Conservation (phyloP, 2,329 filamentous ascomycete species). For the Plectosphaerella plurivora region DNA sequence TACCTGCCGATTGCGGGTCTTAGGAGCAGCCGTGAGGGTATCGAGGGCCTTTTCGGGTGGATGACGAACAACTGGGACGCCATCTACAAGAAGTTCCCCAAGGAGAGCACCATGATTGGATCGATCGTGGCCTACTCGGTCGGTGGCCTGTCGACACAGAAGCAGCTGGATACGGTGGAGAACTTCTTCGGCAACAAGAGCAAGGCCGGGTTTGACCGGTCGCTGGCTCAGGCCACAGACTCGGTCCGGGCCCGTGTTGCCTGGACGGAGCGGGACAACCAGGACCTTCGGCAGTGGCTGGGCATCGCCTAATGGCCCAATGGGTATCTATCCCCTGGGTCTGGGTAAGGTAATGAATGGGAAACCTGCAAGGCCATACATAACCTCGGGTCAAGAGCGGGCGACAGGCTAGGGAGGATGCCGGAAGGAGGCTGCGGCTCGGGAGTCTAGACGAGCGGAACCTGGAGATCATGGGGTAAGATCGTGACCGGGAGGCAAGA, state of each 20-base stretch:
- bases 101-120: conserved; percentile 81
- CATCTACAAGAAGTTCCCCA: conserved; percentile 74
- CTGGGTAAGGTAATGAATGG: neutral
- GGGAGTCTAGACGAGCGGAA: neutral
- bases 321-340: neutral
- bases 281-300: conserved; percentile 63
- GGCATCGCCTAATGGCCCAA: conserved; percentile 2
- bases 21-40: conserved; percentile 70
- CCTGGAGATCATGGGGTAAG: neutral
- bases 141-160: conserved; percentile 70
- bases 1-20: conserved; percentile 83
- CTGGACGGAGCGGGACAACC: conserved; percentile 72
- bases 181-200: conserved; percentile 78
- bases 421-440: neutral
- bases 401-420: neutral
- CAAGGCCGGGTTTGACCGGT: conserved; percentile 80
- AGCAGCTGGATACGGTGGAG: conserved; percentile 72
- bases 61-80: conserved; percentile 86
- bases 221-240: conserved; percentile 85
- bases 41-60: conserved; percentile 78
- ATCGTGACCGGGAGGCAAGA: neutral
- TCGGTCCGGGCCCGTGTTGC: conserved; percentile 77
- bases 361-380: neutral
- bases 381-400: neutral
- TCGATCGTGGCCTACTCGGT: conserved; percentile 80